Conservation (phyloP, 2,329 filamentous ascomycete species). For the Hysterium pulicare region DNA sequence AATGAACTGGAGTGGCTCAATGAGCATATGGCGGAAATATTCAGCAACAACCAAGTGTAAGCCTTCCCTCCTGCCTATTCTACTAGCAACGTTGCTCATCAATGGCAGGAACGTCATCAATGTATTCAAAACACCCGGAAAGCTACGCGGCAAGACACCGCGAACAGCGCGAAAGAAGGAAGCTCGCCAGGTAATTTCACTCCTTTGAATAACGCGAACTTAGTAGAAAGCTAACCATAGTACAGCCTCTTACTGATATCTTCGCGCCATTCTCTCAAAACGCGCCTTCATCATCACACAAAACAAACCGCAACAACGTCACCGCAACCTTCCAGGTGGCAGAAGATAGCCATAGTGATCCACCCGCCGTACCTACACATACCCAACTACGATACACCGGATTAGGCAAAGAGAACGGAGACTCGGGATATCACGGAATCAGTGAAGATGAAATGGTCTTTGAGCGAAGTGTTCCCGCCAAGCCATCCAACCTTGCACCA, state of each 20-base stretch:
- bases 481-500: slow-evolving; percentile 11
- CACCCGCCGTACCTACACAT: background rate
- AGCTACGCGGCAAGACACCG: slow-evolving; percentile 77
- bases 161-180: slow-evolving; percentile 66
- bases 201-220: slow-evolving; percentile 55
- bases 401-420: slow-evolving; percentile 41
- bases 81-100: slow-evolving; percentile 21
- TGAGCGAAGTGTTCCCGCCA: slow-evolving; percentile 17
- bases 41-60: slow-evolving; percentile 81
- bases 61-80: slow-evolving; percentile 35
- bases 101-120: slow-evolving; percentile 77
- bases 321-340: slow-evolving; percentile 60
- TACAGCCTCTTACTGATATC: slow-evolving; percentile 48
- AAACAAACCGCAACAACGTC: slow-evolving; percentile 50
- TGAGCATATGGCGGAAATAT: slow-evolving; percentile 95
- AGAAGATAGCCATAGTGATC: slow-evolving; percentile 47
- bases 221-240: slow-evolving; percentile 29
- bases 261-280: slow-evolving; percentile 43
- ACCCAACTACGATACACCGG: slow-evolving; percentile 15
- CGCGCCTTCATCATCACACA: slow-evolving; percentile 52
- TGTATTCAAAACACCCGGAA: slow-evolving; percentile 91
- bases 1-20: slow-evolving; percentile 98
- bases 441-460: slow-evolving; percentile 52
- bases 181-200: slow-evolving; percentile 61
- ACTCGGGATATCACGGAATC: slow-evolving; percentile 72